These are phyloP conservation scores for Beauveria sp. DNA, from an alignment of 2,329 filamentous ascomycete species.

Conservation along the genomic window DNA sequence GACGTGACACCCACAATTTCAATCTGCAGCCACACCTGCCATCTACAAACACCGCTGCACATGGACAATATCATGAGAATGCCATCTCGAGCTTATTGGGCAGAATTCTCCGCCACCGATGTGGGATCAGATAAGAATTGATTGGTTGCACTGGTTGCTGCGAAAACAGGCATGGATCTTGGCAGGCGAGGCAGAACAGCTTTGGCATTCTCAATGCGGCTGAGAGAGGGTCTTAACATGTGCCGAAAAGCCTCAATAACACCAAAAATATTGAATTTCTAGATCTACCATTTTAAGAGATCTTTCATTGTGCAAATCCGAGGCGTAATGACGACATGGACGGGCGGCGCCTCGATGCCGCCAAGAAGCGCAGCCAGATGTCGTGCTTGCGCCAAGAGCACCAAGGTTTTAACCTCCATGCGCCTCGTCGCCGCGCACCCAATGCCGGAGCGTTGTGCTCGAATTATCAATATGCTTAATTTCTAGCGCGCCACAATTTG, in stretches of 20 bases:
- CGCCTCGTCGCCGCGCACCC: neutral
- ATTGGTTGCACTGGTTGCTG: neutral
- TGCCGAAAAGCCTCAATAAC: too few species aligned
- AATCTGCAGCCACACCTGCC: neutral
- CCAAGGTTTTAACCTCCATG: neutral
- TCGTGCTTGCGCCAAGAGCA: constrained; percentile 10
- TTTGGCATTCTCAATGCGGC: too few species aligned
- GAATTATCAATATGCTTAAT: neutral
- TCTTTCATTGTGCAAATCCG: constrained; percentile 1
- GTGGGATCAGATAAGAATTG: too few species aligned
- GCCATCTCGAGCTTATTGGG: too few species aligned
- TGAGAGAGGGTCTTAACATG: too few species aligned
- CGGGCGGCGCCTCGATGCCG: neutral
- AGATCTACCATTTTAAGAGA: neutral
- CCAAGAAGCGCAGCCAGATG: constrained; percentile 7
- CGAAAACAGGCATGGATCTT: neutral
- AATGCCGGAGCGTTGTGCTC: neutral
- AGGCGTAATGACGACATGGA: constrained; percentile 7
- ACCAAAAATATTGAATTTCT: too few species aligned
- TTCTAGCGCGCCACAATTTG: too few species aligned
- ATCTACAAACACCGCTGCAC: neutral
- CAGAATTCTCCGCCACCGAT: too few species aligned
- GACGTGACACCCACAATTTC: neutral
- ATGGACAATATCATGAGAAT: neutral
- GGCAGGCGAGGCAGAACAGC: neutral